Conservation (phyloP, 2,329 filamentous ascomycete species). For the Fusarium staphyleae region DNA sequence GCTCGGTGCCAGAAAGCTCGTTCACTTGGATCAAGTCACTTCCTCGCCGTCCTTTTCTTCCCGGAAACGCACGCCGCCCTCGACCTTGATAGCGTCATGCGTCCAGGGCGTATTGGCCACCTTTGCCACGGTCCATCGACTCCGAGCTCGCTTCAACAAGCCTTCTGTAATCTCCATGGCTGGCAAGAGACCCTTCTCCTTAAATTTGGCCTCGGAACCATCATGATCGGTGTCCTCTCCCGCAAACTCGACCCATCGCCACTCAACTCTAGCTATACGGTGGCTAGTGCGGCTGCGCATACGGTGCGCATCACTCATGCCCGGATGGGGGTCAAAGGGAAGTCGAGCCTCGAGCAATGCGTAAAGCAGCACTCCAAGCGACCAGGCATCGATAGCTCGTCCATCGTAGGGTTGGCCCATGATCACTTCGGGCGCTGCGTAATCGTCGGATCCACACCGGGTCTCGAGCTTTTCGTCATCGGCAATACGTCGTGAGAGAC, state of each 20-base stretch:
- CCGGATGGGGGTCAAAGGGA: conserved; percentile 89
- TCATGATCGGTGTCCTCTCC: conserved; percentile 90
- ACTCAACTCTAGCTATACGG: conserved; percentile 93
- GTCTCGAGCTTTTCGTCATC: conserved; percentile 91
- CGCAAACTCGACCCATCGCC: conserved; percentile 90
- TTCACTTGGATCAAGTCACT: conserved; percentile 44
- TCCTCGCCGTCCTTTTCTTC: conserved; percentile 66
- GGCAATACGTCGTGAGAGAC: conserved; percentile 84
- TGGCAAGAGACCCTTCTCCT: conserved; percentile 71
- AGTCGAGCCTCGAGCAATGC: conserved; percentile 91
- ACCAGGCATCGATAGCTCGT: conserved; percentile 92
- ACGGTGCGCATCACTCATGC: conserved; percentile 76
- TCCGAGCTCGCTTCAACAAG: conserved; percentile 81
- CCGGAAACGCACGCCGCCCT: conserved; percentile 65
- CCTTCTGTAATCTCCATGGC: conserved; percentile 85
- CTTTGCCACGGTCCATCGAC: conserved; percentile 76
- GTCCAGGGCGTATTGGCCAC: conserved; percentile 81
- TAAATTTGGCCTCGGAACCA: conserved; percentile 64
- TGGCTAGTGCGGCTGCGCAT: conserved; percentile 86
- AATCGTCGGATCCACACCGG: conserved; percentile 94
- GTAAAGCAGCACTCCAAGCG: conserved; percentile 90
- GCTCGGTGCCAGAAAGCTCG: not conserved
- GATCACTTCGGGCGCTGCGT: conserved; percentile 94
- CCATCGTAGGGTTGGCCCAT: conserved; percentile 96
- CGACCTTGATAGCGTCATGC: conserved; percentile 71